Conservation (phyloP, 1,284 basidiomycete genomes). For the Ustilago esculenta region DNA sequence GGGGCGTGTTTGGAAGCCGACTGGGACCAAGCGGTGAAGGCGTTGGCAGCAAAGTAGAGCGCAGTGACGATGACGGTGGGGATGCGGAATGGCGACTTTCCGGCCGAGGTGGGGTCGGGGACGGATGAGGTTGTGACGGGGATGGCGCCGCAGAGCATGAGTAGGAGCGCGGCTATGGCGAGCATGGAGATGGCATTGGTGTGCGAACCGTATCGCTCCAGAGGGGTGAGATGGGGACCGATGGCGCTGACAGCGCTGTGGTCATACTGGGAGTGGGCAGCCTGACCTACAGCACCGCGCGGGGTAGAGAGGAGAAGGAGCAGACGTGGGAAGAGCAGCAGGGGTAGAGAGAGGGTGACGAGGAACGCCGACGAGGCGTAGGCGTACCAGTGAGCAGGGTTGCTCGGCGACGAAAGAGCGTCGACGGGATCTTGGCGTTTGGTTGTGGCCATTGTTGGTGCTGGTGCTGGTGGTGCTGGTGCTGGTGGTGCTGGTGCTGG, state of each 20-base stretch:
- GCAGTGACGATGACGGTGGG: conserved; percentile 41
- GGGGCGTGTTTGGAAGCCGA: conserved; percentile 9
- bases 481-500: no score
- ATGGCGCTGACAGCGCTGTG: conserved; percentile 28
- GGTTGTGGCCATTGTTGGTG: conserved; percentile 17
- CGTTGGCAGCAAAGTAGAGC: conserved; percentile 38
- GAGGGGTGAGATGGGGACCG: conserved; percentile 44
- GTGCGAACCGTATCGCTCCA: conserved; percentile 38
- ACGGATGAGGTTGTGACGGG: conserved; percentile 40
- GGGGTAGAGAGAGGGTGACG: conserved; percentile 34
- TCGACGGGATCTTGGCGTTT: conserved; percentile 24
- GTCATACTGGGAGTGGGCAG: conserved; percentile 2
- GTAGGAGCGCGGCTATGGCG: conserved; percentile 26
- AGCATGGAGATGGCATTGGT: conserved; percentile 44
- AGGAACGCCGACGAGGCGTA: conserved; percentile 42
- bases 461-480: background rate
- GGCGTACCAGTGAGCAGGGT: conserved; percentile 50
- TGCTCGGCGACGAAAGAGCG: conserved; percentile 38
- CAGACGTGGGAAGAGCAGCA: conserved; percentile 41
- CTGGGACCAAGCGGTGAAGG: conserved; percentile 28
- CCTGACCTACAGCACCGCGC: conserved; percentile 39
- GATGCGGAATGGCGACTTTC: conserved; percentile 37
- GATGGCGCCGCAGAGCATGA: conserved; percentile 42
- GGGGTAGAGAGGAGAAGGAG: conserved; percentile 45
- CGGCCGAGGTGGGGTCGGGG: conserved; percentile 28